Conservation (phyloP, 2,329 filamentous ascomycete species). For the Trichoderma afroharzianum region DNA sequence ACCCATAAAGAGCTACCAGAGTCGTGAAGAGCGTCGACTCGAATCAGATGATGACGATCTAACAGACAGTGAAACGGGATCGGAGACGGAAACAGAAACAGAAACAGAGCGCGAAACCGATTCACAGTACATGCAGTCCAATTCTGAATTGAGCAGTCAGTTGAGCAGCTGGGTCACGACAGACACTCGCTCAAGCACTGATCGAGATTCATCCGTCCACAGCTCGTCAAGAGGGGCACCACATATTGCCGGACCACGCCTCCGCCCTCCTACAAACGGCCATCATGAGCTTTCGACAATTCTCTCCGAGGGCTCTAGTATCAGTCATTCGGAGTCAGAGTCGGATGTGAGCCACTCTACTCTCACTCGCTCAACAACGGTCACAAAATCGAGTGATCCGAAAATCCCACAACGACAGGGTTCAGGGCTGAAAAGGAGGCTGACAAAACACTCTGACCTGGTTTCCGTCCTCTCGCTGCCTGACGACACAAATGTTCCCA, state of each 20-base stretch:
- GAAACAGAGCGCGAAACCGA: neutral
- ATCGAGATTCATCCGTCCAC: constrained; percentile 21
- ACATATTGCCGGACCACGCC: constrained; percentile 32
- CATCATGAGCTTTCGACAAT: constrained; percentile 57
- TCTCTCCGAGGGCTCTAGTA: constrained; percentile 47
- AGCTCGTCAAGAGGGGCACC: constrained; percentile 24
- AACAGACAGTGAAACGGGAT: constrained; percentile 12
- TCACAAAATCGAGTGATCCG: constrained; percentile 36
- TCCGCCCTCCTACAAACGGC: constrained; percentile 51
- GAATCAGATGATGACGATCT: constrained; percentile 23
- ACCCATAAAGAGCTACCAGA: constrained; percentile 47
- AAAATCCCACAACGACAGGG: constrained; percentile 39
- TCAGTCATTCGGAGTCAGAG: constrained; percentile 45
- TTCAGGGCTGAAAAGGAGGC: constrained; percentile 63
- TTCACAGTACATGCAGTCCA: constrained; percentile 20
- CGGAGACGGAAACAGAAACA: neutral
- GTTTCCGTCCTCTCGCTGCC: constrained; percentile 86
- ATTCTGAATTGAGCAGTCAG: constrained; percentile 15
- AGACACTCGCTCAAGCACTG: constrained; percentile 12
- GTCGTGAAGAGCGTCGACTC: constrained; percentile 40
- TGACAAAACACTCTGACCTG: constrained; percentile 90
- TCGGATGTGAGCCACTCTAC: constrained; percentile 48
- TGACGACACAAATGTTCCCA: constrained; percentile 51
- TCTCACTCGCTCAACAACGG: constrained; percentile 49
- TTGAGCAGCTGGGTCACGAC: constrained; percentile 14